Evolutionary conservation across 2,329 filamentous ascomycete species (phyloP).

Genomic region (Davidsoniella neocaledoniae): DNA sequence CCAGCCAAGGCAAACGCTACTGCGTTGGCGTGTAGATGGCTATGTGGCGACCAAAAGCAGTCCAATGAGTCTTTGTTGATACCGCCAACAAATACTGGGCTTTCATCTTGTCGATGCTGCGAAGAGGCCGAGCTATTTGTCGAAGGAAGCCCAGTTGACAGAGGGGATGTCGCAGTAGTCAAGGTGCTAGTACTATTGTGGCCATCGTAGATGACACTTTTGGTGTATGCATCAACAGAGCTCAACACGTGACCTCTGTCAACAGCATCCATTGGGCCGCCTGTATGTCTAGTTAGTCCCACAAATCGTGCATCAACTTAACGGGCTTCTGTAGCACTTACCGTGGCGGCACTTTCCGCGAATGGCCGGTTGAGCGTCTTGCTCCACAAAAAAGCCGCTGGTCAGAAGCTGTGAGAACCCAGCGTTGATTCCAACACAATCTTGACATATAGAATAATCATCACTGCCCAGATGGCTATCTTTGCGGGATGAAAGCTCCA

Average conservation of each 20-base stretch:
- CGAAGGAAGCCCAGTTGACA: not conserved
- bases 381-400: conserved; percentile 8
- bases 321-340: not conserved
- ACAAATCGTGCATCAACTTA: not conserved
- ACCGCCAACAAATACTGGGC: conserved; percentile 1
- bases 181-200: not conserved
- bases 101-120: not conserved
- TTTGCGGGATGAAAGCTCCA: not conserved
- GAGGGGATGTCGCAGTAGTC: not conserved
- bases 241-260: not conserved
- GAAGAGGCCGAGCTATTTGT: not conserved
- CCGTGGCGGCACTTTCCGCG: conserved; percentile 11
- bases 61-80: conserved; percentile 13
- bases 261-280: conserved; percentile 6
- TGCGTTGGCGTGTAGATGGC: conserved; percentile 4
- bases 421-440: conserved; percentile 3
- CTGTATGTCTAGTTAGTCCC: conserved; percentile 3
- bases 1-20: conserved; percentile 7
- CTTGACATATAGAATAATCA: conserved; percentile 3
- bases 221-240: not conserved
- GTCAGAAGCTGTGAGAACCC: conserved; percentile 1
- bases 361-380: conserved; percentile 1
- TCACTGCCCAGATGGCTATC: not conserved
- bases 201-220: not conserved
- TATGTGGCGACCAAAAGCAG: conserved; percentile 12